phyloP scores from a whole-genome alignment of 2,329 filamentous ascomycete genomes.

The Achaetomium macrosporum region DNA sequence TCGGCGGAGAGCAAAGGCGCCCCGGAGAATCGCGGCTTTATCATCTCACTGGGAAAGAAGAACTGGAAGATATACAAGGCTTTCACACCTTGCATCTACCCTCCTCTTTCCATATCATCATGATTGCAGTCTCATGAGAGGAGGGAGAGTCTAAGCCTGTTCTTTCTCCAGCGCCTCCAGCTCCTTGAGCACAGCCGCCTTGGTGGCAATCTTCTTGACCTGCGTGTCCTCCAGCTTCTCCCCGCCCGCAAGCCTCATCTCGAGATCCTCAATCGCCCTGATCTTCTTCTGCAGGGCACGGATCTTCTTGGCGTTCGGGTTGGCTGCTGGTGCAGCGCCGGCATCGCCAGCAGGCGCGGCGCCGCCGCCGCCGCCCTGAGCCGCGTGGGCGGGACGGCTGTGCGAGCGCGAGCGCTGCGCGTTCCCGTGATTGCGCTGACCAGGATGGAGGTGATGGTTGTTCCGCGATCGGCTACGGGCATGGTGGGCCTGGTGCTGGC shows the following conservation, averaged over 20 bases:
- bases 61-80: background rate
- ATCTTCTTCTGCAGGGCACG: slow-evolving; percentile 94
- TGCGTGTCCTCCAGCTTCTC: slow-evolving; percentile 98
- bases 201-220: slow-evolving; percentile 95
- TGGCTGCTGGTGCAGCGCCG: slow-evolving; percentile 46
- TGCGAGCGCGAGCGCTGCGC: slow-evolving; percentile 37
- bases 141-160: background rate
- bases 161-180: slow-evolving; percentile 50
- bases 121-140: background rate
- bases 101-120: background rate
- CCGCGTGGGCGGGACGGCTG: slow-evolving; percentile 22
- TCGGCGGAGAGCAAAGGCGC: background rate
- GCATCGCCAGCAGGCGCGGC: slow-evolving; percentile 34
- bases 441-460: slow-evolving; percentile 28
- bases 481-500: slow-evolving; percentile 38
- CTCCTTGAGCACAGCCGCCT: slow-evolving; percentile 77
- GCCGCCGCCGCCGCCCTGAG: background rate
- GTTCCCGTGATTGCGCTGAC: slow-evolving; percentile 45
- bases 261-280: slow-evolving; percentile 92
- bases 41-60: background rate
- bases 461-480: slow-evolving; percentile 48
- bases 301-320: slow-evolving; percentile 87
- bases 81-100: background rate
- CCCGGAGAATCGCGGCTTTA: background rate
- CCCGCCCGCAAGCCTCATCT: slow-evolving; percentile 89